Conservation (phyloP, 495 filamentous ascomycete species). For the Cetradonia linearis region DNA sequence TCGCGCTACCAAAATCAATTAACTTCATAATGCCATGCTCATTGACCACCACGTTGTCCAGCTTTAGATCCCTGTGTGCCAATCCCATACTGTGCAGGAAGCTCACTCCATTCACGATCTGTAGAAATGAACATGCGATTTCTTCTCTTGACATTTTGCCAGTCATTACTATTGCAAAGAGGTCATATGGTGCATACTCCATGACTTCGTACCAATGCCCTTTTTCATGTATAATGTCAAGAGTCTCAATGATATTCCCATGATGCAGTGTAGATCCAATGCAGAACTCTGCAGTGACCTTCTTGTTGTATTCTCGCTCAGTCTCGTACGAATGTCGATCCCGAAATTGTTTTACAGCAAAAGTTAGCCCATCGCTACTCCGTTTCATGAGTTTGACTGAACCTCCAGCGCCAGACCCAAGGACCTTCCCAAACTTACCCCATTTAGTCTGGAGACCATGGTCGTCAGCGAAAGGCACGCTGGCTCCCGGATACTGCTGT, state of each 20-base stretch:
- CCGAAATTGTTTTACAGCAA: constrained; percentile 96
- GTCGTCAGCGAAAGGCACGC: constrained; percentile 87
- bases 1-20: constrained; percentile 97
- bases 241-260: constrained; percentile 95
- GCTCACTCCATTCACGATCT: constrained; percentile 93
- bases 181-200: constrained; percentile 96
- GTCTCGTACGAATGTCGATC: constrained; percentile 89
- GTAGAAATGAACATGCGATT: constrained; percentile 79
- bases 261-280: constrained; percentile 95
- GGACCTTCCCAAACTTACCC: constrained; percentile 85
- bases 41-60: constrained; percentile 98
- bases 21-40: constrained; percentile 99
- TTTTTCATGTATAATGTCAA: constrained; percentile 95
- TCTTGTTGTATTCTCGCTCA: constrained; percentile 92
- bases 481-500: constrained; percentile 43
- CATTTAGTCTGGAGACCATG: constrained; percentile 87
- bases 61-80: constrained; percentile 89
- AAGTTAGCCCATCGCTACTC: constrained; percentile 78
- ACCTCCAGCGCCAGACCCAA: constrained; percentile 89
- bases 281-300: constrained; percentile 98
- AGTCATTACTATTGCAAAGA: constrained; percentile 99
- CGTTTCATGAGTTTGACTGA: constrained; percentile 93
- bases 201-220: constrained; percentile 97
- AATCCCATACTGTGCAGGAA: constrained; percentile 95
- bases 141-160: constrained; percentile 95